Evolutionary conservation across 2,329 filamentous ascomycete species (phyloP), one percentile per base, ranked within the genome.

Genomic region (Claviceps pazoutovae): DNA sequence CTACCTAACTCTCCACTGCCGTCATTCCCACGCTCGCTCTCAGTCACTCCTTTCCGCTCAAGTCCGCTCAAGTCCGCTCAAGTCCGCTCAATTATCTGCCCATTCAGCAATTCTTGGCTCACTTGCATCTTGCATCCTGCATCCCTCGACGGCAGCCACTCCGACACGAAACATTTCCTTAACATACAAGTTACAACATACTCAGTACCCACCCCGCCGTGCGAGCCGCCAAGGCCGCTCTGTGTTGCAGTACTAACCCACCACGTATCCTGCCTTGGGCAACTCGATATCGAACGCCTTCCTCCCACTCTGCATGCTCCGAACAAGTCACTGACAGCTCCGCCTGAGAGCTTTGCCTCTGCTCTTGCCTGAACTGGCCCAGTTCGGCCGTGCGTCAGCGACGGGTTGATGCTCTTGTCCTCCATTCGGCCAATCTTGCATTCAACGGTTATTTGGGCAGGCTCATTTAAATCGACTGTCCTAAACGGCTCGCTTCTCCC

Each of bases 1-100:
- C 19, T 19, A 19, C 2, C 19, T 19, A 19, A 34, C 30, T 11
- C 30, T 34, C 30, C 30, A 34, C 30, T 34, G 30, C 30, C 47
- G 46, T 50, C 43, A 46, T 19, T 45, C 16, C 42, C 30, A 23
- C 51, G 51, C 61, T 65, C 64, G 62, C 64, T 63, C 64, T 62
- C 61, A 68, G 66, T 69, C 66, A 65, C 64, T 67, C 65, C 62
- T 66, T 68, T 66, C 61, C 58, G 30, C 30, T 57, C 38, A 57
- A 57, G 56, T 60, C 3, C 21, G 21, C 3, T 4, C 21, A 21
- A 21, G 21, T 66, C 61, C 58, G 21, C 3, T 4, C 21, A 21
- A 21, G 21, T 66, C 61, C 58, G 30, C 30, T 57, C 38, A 57
- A 57, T 55, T 60, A 56, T 26, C 45, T 38, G 37, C 51, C n/a